A percentile compares a stretch with the other conserved stretches of the same genome.
phyloP scores from a whole-genome alignment of 2,329 filamentous ascomycete species.

The Epichloe coenophiala region DNA sequence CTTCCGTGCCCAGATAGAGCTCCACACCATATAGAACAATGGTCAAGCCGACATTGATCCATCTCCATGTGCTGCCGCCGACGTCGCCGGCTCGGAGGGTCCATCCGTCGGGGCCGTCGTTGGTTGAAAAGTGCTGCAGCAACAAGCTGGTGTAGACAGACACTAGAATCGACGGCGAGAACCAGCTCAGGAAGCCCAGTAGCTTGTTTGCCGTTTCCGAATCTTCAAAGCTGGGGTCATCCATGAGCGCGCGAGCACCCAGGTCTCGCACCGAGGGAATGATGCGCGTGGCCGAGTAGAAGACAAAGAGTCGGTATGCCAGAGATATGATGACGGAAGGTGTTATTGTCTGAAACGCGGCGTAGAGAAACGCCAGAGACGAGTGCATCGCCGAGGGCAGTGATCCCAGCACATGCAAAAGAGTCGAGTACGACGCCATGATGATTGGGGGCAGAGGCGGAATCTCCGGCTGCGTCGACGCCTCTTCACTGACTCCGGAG shows the following conservation, averaged over 20 bases:
- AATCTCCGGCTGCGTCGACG: conserved; percentile 62
- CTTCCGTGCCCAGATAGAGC: conserved; percentile 71
- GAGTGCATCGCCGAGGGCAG: conserved; percentile 76
- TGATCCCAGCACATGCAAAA: conserved; percentile 70
- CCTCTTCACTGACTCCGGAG: conserved; percentile 44
- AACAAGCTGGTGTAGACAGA: conserved; percentile 92
- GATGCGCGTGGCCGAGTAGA: conserved; percentile 90
- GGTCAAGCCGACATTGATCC: conserved; percentile 82
- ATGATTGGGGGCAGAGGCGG: conserved; percentile 94
- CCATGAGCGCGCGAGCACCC: conserved; percentile 67
- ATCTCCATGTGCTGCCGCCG: conserved; percentile 83
- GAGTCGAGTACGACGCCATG: conserved; percentile 93
- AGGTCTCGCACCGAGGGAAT: conserved; percentile 86
- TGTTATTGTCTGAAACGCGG: conserved; percentile 89
- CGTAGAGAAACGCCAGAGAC: conserved; percentile 72
- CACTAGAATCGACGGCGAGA: conserved; percentile 86
- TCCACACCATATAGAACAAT: conserved; percentile 87
- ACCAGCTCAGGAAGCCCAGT: conserved; percentile 78
- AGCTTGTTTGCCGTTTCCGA: conserved; percentile 69
- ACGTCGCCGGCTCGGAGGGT: conserved; percentile 66
- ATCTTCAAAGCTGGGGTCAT: conserved; percentile 78
- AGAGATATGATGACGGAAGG: conserved; percentile 93
- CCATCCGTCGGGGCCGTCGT: conserved; percentile 62
- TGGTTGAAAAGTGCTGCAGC: conserved; percentile 86
- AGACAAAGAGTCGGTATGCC: conserved; percentile 83